Evolutionary conservation across 1,284 basidiomycete genomes (phyloP), one percentile per base, ranked within the genome.

Genomic region (Ustilago nuda): DNA sequence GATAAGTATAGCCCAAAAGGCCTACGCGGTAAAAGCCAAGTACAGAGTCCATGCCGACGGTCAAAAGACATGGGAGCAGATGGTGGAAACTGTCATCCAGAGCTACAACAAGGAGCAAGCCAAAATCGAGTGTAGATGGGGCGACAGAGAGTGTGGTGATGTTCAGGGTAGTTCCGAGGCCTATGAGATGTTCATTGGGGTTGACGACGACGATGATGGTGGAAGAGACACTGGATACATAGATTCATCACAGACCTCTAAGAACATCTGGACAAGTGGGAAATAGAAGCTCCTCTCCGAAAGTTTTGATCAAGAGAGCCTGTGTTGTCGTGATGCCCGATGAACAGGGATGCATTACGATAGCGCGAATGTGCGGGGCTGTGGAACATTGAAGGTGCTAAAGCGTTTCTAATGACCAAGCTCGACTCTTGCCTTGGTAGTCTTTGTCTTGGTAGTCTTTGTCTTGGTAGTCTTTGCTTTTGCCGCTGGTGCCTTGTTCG

Each of bases 141-240:
- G 77, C 1, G 77, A 79, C 46, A 74, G 77, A 0, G 77, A 79
- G 61, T 68, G 66, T 52, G 77, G 77, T 3, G 77, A 79, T 62
- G 56, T 37, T 17, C 70, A 76, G 45, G 77, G 70, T 3, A 76
- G 70, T 37, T 56, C 54, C 9, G 74, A 76, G 62, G 67, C 68
- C 4, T 79, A 19, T 17, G 64, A 65, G 45, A 79, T 74, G 17
- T 36, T 52, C 45, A 48, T 70, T 2, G 77, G 77, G 13, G 37
- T 56, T 17, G 70, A 79, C 45, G 61, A 68, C 2, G 61, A 68
- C 9, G 56, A 15, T 46, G 2, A 30, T 50, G 5, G 19, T 8
- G 37, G 36, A 52, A 3, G 8, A 39, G 33, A 23, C 48, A 41
- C 32, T 54, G 13, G 48, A 27, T 48, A 51, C 51, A 27, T 55